Percentiles rank a stretch among this genome's conserved stretches.
Evolutionary conservation across 306 rosid species (phyloP).

Genomic region (Gastrolobium villosum): DNA sequence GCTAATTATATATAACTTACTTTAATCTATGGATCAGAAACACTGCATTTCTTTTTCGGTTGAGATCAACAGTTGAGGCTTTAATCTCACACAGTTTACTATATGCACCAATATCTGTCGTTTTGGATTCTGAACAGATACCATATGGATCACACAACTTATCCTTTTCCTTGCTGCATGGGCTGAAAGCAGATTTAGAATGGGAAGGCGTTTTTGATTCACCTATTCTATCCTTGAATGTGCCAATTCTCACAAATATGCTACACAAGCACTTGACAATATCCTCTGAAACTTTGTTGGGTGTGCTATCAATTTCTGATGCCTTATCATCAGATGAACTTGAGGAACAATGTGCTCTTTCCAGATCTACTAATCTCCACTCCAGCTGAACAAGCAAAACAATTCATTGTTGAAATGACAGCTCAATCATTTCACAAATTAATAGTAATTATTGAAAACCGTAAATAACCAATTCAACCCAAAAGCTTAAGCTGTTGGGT

Average conservation of each 20-base stretch:
- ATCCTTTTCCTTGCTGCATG: conserved; percentile 52
- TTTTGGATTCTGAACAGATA: conserved; percentile 51
- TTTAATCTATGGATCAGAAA: conserved; percentile 69
- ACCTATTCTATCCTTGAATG: conserved; percentile 61
- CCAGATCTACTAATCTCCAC: conserved; percentile 64
- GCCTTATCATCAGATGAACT: conserved; percentile 58
- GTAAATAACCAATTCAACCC: too few species aligned
- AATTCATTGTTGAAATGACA: conserved; percentile 32
- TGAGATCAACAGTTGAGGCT: conserved; percentile 68
- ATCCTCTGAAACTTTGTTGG: conserved; percentile 82
- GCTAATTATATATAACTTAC: conserved; percentile 52
- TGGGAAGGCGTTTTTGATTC: conserved; percentile 42
- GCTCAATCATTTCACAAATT: conserved; percentile 30
- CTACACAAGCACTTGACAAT: conserved; percentile 76
- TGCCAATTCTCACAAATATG: conserved; percentile 69
- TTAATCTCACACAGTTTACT: conserved; percentile 60
- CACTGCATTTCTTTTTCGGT: conserved; percentile 56
- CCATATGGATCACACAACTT: conserved; percentile 72
- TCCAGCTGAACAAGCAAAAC: conserved; percentile 64
- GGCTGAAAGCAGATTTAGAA: conserved; percentile 34
- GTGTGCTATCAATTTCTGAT: conserved; percentile 60
- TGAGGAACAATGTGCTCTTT: conserved; percentile 64
- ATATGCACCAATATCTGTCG: conserved; percentile 66
- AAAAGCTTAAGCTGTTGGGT: too few species aligned
- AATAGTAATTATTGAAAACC: conserved; percentile 29